Evolutionary conservation across 2,329 filamentous ascomycete genomes (phyloP), one percentile per base, ranked within the genome.

Genomic region (Elsinoe australis): DNA sequence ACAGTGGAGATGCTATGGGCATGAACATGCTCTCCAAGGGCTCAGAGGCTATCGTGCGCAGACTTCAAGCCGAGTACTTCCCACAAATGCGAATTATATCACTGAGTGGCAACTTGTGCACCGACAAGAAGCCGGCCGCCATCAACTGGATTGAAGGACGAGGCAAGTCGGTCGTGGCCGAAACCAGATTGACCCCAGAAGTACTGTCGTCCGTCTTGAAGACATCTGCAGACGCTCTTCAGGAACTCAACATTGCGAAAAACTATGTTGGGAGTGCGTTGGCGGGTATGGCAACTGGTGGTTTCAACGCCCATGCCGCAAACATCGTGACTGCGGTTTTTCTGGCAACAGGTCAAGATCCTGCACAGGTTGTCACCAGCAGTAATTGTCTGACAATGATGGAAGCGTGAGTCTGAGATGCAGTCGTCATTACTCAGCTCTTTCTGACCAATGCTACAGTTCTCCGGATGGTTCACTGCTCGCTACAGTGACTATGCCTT

Each of bases 11-110:
- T 62, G 89, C 89, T 50, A 95, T 95, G 89, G 89, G 89, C 53
- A 95, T 95, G 89, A 95, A 95, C 74, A 95, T 95, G 89, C 95
- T 95, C 53, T 94, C 87, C 55, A 95, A 95, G 74, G 89, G 89
- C 61, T 87, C 94, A 31, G 89, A 95, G 63, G 87, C 89, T 8
- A 76, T 95, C 9, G 76, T 76, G 50, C 77, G 94, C 55, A 95
- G 95, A 89, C n/a, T n/a, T n/a, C n/a, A n/a, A n/a, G 72, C 78
- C n/a, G 83, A 70, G 24, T 87, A 87, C 32, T 95, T 95, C 59
- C 83, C 90, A 2, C 89, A 95, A 61, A 95, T 95, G 89, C 68
- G 77, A 21, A 90, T 92, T 53, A 78, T 95, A 52, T 86, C 89
- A 5, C 78, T 95, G 3, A 94, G 87, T 33, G 89, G 88, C 49